phyloP scores from a whole-genome alignment of 306 rosid genomes.

The peach (Prunus persica) region DNA sequence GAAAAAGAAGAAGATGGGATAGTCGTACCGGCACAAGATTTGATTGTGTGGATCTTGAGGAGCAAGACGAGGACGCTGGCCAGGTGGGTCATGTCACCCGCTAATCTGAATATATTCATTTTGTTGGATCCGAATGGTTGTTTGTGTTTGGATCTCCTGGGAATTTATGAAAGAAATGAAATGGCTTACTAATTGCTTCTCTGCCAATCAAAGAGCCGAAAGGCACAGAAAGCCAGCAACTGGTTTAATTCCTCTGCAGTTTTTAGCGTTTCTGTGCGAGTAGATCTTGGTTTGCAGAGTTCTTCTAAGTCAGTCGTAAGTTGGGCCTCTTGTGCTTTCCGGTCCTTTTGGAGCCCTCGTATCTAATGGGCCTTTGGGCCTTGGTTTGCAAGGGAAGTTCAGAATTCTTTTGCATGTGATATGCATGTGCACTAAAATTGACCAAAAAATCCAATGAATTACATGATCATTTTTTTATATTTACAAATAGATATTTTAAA shows the following conservation, averaged over 20 bases:
- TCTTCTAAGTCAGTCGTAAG: background rate
- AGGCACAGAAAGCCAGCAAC: background rate
- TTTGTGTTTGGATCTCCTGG: background rate
- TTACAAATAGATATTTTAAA: no score
- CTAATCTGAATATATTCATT: slow-evolving; percentile 71
- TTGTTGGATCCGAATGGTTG: slow-evolving; percentile 9
- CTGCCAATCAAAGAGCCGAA: background rate
- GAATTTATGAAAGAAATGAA: background rate
- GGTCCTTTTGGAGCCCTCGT: no score
- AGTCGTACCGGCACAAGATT: slow-evolving; percentile 66
- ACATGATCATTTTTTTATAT: no score
- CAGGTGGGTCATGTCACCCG: slow-evolving; percentile 78
- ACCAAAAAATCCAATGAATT: no score
- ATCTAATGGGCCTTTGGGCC: no score
- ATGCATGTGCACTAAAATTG: no score
- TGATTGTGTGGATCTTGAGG: slow-evolving; percentile 79
- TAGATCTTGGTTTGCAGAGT: background rate
- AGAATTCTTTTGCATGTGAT: no score
- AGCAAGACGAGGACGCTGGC: slow-evolving; percentile 76
- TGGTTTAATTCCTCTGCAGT: background rate
- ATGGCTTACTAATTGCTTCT: background rate
- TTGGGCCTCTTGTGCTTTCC: background rate
- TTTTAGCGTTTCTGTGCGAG: background rate
- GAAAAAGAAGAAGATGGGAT: background rate
- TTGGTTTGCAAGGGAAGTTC: no score